Base-by-base conservation (phyloP, 1,284 basidiomycete species). In the Flammula alnicola region DNA sequence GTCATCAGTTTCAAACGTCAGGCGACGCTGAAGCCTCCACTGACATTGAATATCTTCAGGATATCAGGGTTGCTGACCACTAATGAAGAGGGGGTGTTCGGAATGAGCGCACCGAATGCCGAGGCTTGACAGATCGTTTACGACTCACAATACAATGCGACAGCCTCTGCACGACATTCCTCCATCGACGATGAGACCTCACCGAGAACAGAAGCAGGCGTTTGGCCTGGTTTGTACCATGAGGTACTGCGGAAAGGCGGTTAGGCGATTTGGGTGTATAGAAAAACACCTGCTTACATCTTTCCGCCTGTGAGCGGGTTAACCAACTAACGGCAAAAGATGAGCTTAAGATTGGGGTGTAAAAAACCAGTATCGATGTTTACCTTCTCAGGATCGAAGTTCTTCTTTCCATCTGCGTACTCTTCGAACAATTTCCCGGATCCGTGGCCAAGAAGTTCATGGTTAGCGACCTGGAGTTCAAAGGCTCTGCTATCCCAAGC, bases 181-280 rank as follows among this genome's bases (percentile, higher is more conserved):
- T 93, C 91, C 80, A 93, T 82, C 0, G 90, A 93, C 0, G 89
- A 91, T 3, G 88, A 91, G 3, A 92, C 87, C 56, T 91, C 86
- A 1, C 91, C 91, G 1, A 93, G 76, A 4, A 92, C 84, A 3
- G 88, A 84, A 46, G 82, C 87, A 20, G 88, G 78, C 1, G 88
- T 91, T 66, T 92, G 88, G 4, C 90, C 91, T 39, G 86, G 79
- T 63, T 88, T 88, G 68, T 93, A 93, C 91, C 91, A 93, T 6
- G 85, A 85, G 4, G 77, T 75, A 43, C 85, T 89, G 46, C 0
- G 47, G 17, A 23, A 20, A 30, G 48, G 32, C n/a, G 16, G 16
- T 40, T 30, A 38, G 27, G 46, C 49, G 37, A 33, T 35, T 40
- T 8, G 22, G 39, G 9, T 37, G 19, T 22, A 33, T n/a, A 25